phyloP scores from a whole-genome alignment of 495 filamentous ascomycete genomes.

The Pseudotulostoma volvatum region DNA sequence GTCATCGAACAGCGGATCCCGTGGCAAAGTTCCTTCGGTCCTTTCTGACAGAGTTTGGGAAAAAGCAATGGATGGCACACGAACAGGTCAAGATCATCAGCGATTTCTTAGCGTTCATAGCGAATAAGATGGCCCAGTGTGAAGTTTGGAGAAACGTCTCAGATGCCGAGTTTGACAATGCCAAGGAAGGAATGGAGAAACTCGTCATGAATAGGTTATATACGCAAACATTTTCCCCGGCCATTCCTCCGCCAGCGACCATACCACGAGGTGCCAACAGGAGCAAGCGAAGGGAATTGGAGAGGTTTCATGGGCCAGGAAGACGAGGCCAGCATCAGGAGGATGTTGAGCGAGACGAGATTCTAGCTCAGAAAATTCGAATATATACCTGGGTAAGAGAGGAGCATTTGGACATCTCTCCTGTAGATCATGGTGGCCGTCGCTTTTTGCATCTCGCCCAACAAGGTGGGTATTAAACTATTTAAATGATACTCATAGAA shows the following conservation, averaged over 20 bases:
- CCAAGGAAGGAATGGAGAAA: constrained; percentile 98
- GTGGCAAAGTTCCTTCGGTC: constrained; percentile 91
- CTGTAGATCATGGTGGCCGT: constrained; percentile 66
- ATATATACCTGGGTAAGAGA: constrained; percentile 95
- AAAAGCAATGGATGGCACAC: constrained; percentile 98
- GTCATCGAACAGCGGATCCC: constrained; percentile 89
- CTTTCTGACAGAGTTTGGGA: constrained; percentile 87
- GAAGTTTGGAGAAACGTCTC: constrained; percentile 94
- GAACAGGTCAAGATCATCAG: constrained; percentile 98
- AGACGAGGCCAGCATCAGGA: constrained; percentile 92
- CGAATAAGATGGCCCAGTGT: constrained; percentile 96
- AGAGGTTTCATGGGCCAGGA: constrained; percentile 60
- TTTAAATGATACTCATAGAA: not conserved
- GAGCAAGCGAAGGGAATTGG: constrained; percentile 48
- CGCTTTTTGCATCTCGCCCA: constrained; percentile 81
- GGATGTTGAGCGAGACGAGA: constrained; percentile 90
- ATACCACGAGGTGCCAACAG: constrained; percentile 44
- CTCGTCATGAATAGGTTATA: constrained; percentile 98
- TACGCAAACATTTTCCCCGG: constrained; percentile 88
- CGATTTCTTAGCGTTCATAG: constrained; percentile 95
- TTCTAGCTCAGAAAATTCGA: constrained; percentile 85
- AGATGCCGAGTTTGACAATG: constrained; percentile 96
- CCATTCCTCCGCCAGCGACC: constrained; percentile 68
- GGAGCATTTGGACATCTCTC: constrained; percentile 84
- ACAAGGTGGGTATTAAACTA: constrained; percentile 40